phyloP scores from a whole-genome alignment of 129 eudicot species.

The Saussurea involucrata region DNA sequence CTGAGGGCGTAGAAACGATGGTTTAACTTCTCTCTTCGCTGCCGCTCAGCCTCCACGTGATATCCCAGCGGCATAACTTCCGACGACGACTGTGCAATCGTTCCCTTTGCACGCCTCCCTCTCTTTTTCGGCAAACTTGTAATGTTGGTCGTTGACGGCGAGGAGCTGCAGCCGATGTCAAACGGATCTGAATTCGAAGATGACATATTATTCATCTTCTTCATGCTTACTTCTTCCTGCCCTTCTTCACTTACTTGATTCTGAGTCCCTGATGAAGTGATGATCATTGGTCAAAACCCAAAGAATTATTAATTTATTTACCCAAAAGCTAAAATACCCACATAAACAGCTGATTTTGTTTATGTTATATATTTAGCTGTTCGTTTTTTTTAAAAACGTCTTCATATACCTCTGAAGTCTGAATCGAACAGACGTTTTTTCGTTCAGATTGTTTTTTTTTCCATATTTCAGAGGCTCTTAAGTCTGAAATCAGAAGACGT shows the following conservation, averaged over 20 bases:
- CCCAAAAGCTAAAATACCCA: too few species aligned
- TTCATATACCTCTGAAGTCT: too few species aligned
- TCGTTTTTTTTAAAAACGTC: too few species aligned
- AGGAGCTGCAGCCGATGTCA: conserved; percentile 23
- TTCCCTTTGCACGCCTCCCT: conserved; percentile 30
- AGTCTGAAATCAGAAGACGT: too few species aligned
- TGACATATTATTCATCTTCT: conserved; percentile 15
- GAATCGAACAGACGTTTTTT: too few species aligned
- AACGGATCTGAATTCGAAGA: conserved; percentile 29
- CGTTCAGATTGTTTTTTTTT: too few species aligned
- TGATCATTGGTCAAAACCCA: too few species aligned
- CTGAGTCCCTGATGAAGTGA: conserved; percentile 9
- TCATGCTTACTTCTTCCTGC: conserved; percentile 18
- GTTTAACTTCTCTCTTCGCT: conserved; percentile 58
- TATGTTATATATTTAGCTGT: too few species aligned
- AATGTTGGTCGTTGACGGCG: background rate
- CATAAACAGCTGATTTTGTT: too few species aligned
- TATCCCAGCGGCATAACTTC: conserved; percentile 11
- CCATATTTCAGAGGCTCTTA: too few species aligned
- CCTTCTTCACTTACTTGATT: conserved; percentile 27
- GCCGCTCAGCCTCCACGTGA: conserved; percentile 55
- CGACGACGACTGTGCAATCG: conserved; percentile 1
- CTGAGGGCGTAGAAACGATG: conserved; percentile 52
- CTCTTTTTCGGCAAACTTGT: conserved; percentile 19
- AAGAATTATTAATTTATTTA: background rate